These are phyloP conservation scores for Plasmopara halstedii DNA, from an alignment of 352 stramenopile species.

Conservation along the genomic window DNA sequence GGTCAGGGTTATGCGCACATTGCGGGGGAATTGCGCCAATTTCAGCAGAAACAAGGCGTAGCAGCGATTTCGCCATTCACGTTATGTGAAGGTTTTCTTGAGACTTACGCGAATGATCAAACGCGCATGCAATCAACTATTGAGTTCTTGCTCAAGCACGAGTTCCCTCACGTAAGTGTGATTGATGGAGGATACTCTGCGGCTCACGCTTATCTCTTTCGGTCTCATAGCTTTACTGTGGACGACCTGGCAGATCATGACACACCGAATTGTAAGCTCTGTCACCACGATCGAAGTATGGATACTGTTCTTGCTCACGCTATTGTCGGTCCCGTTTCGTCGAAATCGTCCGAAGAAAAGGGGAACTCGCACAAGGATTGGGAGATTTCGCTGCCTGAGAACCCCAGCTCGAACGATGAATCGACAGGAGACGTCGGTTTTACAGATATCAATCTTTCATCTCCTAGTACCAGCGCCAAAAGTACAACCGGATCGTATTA, in stretches of 20 bases:
- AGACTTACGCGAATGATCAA: slow-evolving; percentile 59
- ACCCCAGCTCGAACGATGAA: slow-evolving; percentile 9
- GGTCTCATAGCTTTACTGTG: slow-evolving; percentile 45
- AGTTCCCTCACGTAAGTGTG: slow-evolving; percentile 69
- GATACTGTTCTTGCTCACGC: slow-evolving; percentile 1
- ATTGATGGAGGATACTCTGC: slow-evolving; percentile 65
- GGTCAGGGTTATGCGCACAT: slow-evolving; percentile 67
- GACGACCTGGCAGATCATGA: slow-evolving; percentile 74
- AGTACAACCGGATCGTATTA: slow-evolving; percentile 41
- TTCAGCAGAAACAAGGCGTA: slow-evolving; percentile 18
- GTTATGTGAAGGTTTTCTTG: slow-evolving; percentile 48
- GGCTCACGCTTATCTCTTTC: slow-evolving; percentile 42
- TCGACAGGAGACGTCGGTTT: slow-evolving; percentile 8
- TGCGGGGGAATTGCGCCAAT: slow-evolving; percentile 45
- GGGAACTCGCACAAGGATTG: slow-evolving; percentile 10
- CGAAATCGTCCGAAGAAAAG: slow-evolving; percentile 3
- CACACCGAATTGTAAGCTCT: slow-evolving; percentile 47
- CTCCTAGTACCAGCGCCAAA: slow-evolving; percentile 9
- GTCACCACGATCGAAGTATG: slow-evolving; percentile 42
- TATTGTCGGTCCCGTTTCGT: neutral
- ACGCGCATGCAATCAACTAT: slow-evolving; percentile 58
- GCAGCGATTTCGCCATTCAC: slow-evolving; percentile 33
- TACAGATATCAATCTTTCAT: slow-evolving; percentile 20
- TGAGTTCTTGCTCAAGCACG: slow-evolving; percentile 63
- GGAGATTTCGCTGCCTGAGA: slow-evolving; percentile 9